Base-by-base conservation (phyloP, 768 basidiomycete genomes). In the Rhizopogon salebrosus region DNA sequence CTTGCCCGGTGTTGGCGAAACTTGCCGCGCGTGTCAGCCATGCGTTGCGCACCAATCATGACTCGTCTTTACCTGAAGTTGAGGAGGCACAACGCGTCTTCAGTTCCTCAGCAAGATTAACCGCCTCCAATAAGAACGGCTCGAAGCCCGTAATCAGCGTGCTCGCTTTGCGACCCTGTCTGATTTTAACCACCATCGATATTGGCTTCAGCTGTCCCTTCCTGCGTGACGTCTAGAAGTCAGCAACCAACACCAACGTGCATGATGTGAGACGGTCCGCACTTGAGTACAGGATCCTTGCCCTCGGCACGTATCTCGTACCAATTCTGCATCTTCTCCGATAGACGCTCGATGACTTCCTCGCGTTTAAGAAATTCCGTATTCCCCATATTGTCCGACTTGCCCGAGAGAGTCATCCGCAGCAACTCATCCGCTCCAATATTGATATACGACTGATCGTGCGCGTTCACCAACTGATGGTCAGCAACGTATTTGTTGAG, bases 91-190 rank as follows among this genome's bases (percentile, higher is more conserved):
- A 95, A 2, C 75, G 60, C 67, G 80, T 87, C 52, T 83, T 78
- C 54, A 95, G 69, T 42, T 89, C 89, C 41, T 94, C 89, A 1
- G 86, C 85, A 68, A 94, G 81, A 26, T 80, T 79, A 10, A 89
- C 84, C 11, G 84, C 80, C 13, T 82, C 74, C 9, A 90, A 68
- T 24, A 80, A 71, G 66, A 85, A 97, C 0, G 85, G 78, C 64
- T 97, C 94, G 54, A 91, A 87, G 0, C 88, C 87, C 0, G 84
- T 83, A 49, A 95, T 76, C 41, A 87, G 69, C 1, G 92, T 95
- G 43, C 78, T 82, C 4, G 83, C 82, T 66, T 87, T 92, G 18
- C 85, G 78, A 2, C 87, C 89, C 63, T 89, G 86, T n/a, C 91
- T 76, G 31, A 80, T 68, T 70, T 92, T 94, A 43, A 80, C 76